Percentiles rank a stretch among this genome's conserved stretches.
phyloP scores from a whole-genome alignment of 2,329 filamentous ascomycete genomes.

The Bisporella sp. region DNA sequence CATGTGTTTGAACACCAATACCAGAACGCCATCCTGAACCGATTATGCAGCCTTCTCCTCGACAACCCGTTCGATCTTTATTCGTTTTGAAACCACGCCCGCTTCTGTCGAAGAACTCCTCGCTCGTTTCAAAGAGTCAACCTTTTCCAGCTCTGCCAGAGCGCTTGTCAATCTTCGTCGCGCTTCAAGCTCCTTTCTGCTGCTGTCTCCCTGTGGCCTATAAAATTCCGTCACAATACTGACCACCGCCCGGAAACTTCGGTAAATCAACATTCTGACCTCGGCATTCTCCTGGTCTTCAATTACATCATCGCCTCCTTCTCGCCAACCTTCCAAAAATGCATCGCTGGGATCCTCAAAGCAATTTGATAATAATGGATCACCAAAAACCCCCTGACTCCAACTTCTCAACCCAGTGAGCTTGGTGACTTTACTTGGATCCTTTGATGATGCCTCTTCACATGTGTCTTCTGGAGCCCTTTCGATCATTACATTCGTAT shows the following conservation, averaged over 20 bases:
- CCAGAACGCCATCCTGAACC: too few relatives aligned
- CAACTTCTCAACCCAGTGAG: constrained; percentile 50
- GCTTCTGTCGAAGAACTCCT: constrained; percentile 12
- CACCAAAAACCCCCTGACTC: constrained; percentile 53
- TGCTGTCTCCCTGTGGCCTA: constrained; percentile 41
- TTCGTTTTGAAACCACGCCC: constrained; percentile 16
- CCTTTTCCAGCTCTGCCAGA: constrained; percentile 38
- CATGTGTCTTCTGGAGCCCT: constrained; percentile 7
- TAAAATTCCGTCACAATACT: constrained; percentile 49
- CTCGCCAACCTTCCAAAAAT: constrained; percentile 39
- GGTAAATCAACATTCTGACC: constrained; percentile 47
- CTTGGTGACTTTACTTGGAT: constrained; percentile 8
- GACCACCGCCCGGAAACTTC: constrained; percentile 48
- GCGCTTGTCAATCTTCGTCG: constrained; percentile 42
- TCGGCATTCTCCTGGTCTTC: constrained; percentile 37
- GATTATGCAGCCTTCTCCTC: not conserved
- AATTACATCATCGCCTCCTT: constrained; percentile 27
- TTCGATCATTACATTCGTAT: constrained; percentile 42
- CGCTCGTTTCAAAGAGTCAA: constrained; percentile 15
- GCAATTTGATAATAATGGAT: constrained; percentile 45
- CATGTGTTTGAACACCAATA: not conserved
- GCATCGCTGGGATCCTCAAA: constrained; percentile 39
- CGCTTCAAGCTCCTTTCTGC: constrained; percentile 44
- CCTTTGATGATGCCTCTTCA: not conserved
- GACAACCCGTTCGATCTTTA: constrained; percentile 9